Evolutionary conservation across 2,329 filamentous ascomycete genomes (phyloP), one percentile per base, ranked within the genome.

Genomic region (Sarocladium brachiariae): DNA sequence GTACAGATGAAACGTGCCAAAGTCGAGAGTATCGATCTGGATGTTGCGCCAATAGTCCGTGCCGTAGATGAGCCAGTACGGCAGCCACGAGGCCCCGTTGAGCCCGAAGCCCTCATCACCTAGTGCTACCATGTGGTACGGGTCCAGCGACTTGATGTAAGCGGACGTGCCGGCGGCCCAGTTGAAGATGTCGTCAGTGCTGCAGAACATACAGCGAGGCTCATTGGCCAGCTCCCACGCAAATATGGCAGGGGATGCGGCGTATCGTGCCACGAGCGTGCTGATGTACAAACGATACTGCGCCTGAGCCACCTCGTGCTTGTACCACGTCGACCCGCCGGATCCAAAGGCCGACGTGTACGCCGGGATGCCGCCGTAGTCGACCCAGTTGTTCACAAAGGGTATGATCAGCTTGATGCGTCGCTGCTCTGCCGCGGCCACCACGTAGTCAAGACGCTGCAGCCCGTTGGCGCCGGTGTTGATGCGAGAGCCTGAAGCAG

Each of bases 301-400:
- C 0, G 68, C 58, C 63, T 83, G 78, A 7, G 74, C 73, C 0
- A 65, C 64, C 0, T 67, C 58, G 56, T 77, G 74, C 18, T 74
- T 78, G 65, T 82, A 86, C 73, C 80, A 86, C 6, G 68, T 67
- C 13, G 69, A 69, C 51, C 76, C 68, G 50, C 61, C 66, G 21
- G 76, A 77, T 25, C 79, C 80, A 54, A 81, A 84, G 7, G 76
- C 78, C 7, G 64, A 70, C 37, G 75, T 72, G 59, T 85, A 86
- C 9, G 79, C 78, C 13, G 70, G 68, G 61, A 86, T 86, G 27
- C 83, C 83, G 16, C 82, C 83, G 27, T 83, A 84, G 58, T 86
- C 83, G 37, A 69, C 69, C 81, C 82, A 86, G 65, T 86, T 82
- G 64, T 86, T 86, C 41, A 85, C 78, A 31, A 84, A 80, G 56